phyloP scores from a whole-genome alignment of 768 basidiomycete genomes.

The Hysterangium stoloniferum region DNA sequence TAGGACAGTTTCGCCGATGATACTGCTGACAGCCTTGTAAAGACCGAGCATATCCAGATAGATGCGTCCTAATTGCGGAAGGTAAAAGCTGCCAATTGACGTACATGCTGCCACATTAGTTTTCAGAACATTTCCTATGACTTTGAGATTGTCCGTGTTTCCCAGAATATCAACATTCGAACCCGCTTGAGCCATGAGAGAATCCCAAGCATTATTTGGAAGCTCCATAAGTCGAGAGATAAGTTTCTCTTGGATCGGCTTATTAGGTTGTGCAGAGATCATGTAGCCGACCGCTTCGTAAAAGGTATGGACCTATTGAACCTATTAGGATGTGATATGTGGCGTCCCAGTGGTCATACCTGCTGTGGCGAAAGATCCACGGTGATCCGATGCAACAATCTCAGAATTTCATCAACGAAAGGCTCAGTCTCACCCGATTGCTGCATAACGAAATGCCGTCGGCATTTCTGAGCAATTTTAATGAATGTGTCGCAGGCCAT shows the following conservation, averaged over 20 bases:
- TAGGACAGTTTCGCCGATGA: slow-evolving; percentile 88
- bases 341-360: slow-evolving; percentile 18
- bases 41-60: slow-evolving; percentile 98
- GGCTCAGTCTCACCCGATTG: slow-evolving; percentile 96
- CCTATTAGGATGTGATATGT: slow-evolving; percentile 12
- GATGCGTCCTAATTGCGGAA: slow-evolving; percentile 92
- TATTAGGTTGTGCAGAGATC: slow-evolving; percentile 98
- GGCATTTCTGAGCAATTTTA: slow-evolving; percentile 98
- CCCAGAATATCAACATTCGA: slow-evolving; percentile 88
- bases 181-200: slow-evolving; percentile 91
- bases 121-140: slow-evolving; percentile 92
- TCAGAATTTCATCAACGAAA: slow-evolving; percentile 95
- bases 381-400: slow-evolving; percentile 87
- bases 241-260: slow-evolving; percentile 90
- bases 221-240: slow-evolving; percentile 95
- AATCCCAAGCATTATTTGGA: slow-evolving; percentile 98
- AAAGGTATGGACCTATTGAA: slow-evolving; percentile 78
- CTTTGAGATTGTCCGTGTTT: slow-evolving; percentile 91
- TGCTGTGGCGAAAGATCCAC: slow-evolving; percentile 92
- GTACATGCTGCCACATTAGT: slow-evolving; percentile 98
- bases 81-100: slow-evolving; percentile 93
- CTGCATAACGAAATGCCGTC: slow-evolving; percentile 97
- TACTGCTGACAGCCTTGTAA: slow-evolving; percentile 94
- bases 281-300: slow-evolving; percentile 99
- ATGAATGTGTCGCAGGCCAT: slow-evolving; percentile 99